Evolutionary conservation across 345 rosid genomes (phyloP), one percentile per base, ranked within the genome.

Genomic region (Salix purpurea): DNA sequence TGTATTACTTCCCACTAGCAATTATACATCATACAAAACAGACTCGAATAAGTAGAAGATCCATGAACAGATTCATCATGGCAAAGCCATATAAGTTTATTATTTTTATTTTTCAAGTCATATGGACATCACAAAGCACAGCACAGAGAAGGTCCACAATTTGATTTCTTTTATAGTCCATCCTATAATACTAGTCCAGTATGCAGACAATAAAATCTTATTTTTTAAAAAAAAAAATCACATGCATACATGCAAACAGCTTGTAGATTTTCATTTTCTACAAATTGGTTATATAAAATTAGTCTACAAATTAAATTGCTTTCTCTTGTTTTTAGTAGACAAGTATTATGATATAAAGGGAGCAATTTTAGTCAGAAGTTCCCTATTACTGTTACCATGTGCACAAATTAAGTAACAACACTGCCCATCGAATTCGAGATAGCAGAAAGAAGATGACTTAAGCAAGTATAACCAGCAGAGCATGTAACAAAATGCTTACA

Each of bases 401-500:
- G 39, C 10, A 4, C 37, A 1, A 26, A 76, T 37, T 75, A 56
- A 24, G 42, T 67, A 39, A 80, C 62, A 65, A 40, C 67, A 78
- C 42, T 34, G 68, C 65, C 67, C 62, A 32, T 30, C 30, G 37
- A 39, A 74, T 13, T 69, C n/a, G 48, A n/a, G 65, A 71, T 24
- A 61, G 30, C n/a, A 36, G 75, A 67, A 48, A 11, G 58, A 46
- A 56, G 21, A 76, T 40, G 72, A 75, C 16, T 21, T 74, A 32
- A 40, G 73, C 52, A 74, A 77, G 24, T 37, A 64, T 58, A 72
- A 62, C 84, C n/a, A 19, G 62, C 26, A n/a, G 26, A 2, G 62
- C 3, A 11, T 56, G 13, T n/a, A 56, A 56, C 14, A 77, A 75
- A 70, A 66, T 77, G 80, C 94, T 88, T 80, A 96, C 99, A 56